Evolutionary conservation across 257 asterid genomes (phyloP).

Genomic region (Datura wrightii): DNA sequence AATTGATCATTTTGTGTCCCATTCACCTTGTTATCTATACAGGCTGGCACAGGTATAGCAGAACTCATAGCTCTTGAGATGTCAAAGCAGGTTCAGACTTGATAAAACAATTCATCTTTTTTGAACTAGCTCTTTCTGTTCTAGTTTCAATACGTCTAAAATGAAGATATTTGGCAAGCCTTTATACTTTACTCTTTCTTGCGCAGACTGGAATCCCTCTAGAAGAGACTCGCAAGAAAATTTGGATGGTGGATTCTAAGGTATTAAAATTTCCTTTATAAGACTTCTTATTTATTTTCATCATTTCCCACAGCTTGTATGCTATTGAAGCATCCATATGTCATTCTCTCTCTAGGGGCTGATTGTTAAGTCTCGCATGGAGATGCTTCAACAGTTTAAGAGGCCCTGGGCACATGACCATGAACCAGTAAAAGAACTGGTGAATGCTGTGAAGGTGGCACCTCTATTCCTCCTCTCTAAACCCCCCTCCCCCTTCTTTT

Average conservation of each 20-base stretch:
- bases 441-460: slow-evolving; percentile 82
- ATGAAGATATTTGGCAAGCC: slow-evolving; percentile 14
- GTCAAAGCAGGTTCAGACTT: slow-evolving; percentile 73
- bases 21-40: slow-evolving; percentile 41
- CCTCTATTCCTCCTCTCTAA: neutral
- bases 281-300: neutral
- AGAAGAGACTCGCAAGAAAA: slow-evolving; percentile 84
- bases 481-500: neutral
- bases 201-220: slow-evolving; percentile 78
- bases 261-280: slow-evolving; percentile 31
- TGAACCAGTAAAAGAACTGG: slow-evolving; percentile 60
- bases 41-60: slow-evolving; percentile 99
- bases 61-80: slow-evolving; percentile 94
- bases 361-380: slow-evolving; percentile 74
- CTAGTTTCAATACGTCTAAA: slow-evolving; percentile 27
- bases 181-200: neutral
- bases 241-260: slow-evolving; percentile 78
- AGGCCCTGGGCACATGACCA: slow-evolving; percentile 93
- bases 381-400: slow-evolving; percentile 83
- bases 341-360: slow-evolving; percentile 59
- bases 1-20: slow-evolving; percentile 25
- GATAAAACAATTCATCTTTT: neutral
- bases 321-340: slow-evolving; percentile 9
- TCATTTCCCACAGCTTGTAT: neutral
- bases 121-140: slow-evolving; percentile 8